Percentiles rank a stretch among this genome's conserved stretches.
Evolutionary conservation across 768 basidiomycete species (phyloP).

Genomic region (Polyporus arcularius): DNA sequence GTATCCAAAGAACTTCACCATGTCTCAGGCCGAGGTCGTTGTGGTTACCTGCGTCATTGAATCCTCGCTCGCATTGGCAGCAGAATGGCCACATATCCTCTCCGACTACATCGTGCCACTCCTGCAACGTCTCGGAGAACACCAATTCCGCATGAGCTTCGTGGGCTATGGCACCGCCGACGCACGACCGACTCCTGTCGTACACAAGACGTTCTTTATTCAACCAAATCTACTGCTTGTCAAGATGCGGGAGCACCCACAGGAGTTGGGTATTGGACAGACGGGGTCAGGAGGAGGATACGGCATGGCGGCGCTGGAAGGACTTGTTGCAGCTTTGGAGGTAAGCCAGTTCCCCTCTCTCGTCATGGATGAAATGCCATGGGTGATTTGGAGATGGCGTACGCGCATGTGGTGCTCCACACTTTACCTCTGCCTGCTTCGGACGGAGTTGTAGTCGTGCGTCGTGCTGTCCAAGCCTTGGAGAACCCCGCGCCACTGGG

Average conservation of each 20-base stretch:
- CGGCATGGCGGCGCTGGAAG: slow-evolving; percentile 73
- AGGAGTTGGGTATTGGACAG: slow-evolving; percentile 57
- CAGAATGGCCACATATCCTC: slow-evolving; percentile 52
- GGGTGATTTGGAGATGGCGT: too few species aligned
- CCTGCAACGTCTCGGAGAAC: slow-evolving; percentile 52
- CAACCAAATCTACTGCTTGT: slow-evolving; percentile 41
- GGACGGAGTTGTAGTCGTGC: too few species aligned
- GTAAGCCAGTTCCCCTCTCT: slow-evolving; percentile 1
- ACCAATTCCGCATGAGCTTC: slow-evolving; percentile 48
- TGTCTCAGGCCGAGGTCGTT: neutral
- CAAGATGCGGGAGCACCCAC: slow-evolving; percentile 48
- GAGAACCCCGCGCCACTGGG: too few species aligned
- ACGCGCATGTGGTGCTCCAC: too few species aligned
- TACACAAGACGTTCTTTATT: slow-evolving; percentile 59
- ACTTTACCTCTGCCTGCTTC: too few species aligned
- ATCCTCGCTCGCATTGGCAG: slow-evolving; percentile 53
- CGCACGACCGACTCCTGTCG: slow-evolving; percentile 52
- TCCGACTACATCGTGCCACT: slow-evolving; percentile 51
- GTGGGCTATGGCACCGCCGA: slow-evolving; percentile 67
- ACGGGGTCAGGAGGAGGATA: slow-evolving; percentile 41
- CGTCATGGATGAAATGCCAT: too few species aligned
- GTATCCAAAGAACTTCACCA: too few species aligned
- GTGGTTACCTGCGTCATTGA: slow-evolving; percentile 59
- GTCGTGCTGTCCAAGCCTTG: too few species aligned
- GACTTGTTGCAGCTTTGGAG: slow-evolving; percentile 55